Base-by-base conservation (phyloP, 208 protist genomes). In the Crithidia acanthocephali region DNA sequence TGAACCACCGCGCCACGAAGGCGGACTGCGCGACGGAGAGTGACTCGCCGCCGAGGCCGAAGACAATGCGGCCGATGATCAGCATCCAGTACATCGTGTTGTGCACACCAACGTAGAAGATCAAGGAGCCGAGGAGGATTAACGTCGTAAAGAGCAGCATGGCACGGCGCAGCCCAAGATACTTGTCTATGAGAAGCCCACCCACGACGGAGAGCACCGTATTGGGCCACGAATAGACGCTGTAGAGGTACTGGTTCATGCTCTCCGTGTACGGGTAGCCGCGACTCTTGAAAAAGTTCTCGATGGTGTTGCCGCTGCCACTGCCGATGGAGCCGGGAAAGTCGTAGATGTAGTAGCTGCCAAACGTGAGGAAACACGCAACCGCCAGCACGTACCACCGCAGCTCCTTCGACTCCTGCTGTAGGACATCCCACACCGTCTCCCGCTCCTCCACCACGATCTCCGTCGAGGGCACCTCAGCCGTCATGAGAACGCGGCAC, bases 1-100 rank as follows among this genome's bases (percentile, higher is more conserved):
- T 89, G 77, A 98, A 98, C 93, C 92, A 97, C n/a, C 90, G 86
- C n/a, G 90, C 91, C 1, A 96, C 86, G 70, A 92, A 97, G n/a
- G 90, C 82, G 37, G 91, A 97, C 76, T 97, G 95, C 20, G 92
- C 44, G 23, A 97, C 93, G 30, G 82, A 85, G 18, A 98, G 85
- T 6, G 85, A 95, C 78, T 97, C 95, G 1, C 94, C 91, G 25
- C 95, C 95, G 23, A 98, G 79, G 30, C 93, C 93, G 63, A 95
- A 97, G 45, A 98, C 69, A 30, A 97, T 82, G 35, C 93, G 89
- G n/a, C 84, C 92, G 0, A 79, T 23, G 16, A 97, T 44, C 70
- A 96, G 80, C 51, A 97, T 40, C 33, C 80, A 86, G 63, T 86
- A 98, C n/a, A 16, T 47, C 20, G 76, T 77, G 18, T 61, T 18